Conservation (phyloP, 306 rosid genomes). For the Abrus pulchellus region DNA sequence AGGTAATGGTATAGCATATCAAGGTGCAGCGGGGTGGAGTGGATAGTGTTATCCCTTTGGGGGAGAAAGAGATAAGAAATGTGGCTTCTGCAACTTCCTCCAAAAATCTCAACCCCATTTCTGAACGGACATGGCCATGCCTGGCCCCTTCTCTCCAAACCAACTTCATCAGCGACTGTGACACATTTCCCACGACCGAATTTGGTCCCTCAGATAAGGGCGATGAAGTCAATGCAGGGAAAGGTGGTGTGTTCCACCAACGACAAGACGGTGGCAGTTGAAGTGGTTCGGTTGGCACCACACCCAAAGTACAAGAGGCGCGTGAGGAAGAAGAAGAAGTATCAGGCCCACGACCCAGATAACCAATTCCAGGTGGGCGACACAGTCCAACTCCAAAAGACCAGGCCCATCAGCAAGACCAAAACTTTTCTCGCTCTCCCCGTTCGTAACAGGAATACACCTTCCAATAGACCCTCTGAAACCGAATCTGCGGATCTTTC, state of each 20-base stretch:
- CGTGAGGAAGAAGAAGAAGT: conserved; percentile 94
- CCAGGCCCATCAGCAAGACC: conserved; percentile 88
- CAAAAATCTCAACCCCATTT: conserved; percentile 70
- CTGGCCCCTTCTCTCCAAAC: conserved; percentile 61
- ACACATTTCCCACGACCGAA: background rate
- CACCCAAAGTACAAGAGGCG: conserved; percentile 94
- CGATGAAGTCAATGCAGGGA: conserved; percentile 82
- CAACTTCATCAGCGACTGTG: background rate
- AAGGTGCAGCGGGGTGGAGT: background rate
- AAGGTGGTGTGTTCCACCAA: conserved; percentile 73
- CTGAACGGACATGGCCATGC: conserved; percentile 76
- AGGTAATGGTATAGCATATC: background rate
- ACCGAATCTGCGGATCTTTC: conserved; percentile 53
- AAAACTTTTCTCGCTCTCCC: conserved; percentile 83
- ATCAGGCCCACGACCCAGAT: conserved; percentile 92
- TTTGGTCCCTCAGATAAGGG: conserved; percentile 34
- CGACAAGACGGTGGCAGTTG: conserved; percentile 91
- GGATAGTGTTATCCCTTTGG: background rate
- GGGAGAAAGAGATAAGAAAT: conserved; percentile 39
- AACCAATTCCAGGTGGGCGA: conserved; percentile 89
- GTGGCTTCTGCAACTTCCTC: conserved; percentile 74
- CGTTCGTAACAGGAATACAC: conserved; percentile 51
- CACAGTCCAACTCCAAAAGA: conserved; percentile 75
- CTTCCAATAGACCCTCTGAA: conserved; percentile 5
- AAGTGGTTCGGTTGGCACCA: conserved; percentile 83